Base-by-base conservation (phyloP, 805 yeast species). In the Saccharomycopsis fermentans region DNA sequence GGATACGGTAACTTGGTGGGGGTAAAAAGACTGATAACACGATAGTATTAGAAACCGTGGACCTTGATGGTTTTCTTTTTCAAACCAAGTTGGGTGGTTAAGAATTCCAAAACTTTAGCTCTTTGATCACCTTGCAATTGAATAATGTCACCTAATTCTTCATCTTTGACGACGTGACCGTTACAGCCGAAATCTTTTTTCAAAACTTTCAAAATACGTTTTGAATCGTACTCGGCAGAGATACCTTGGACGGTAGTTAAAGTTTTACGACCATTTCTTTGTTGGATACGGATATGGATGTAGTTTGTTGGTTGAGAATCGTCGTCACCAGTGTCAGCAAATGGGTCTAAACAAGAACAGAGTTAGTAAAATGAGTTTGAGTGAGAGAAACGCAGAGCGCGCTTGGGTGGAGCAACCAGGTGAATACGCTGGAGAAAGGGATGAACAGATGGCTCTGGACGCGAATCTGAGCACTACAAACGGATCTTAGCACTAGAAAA, bases 291-390 rank as follows among this genome's bases (percentile, higher is more conserved):
- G 74, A 92, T 87, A 77, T 91, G 99, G 75, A 92, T 89, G 78
- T 91, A 90, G 80, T 89, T 90, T 61, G 95, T 84, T 71, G 96
- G 87, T 77, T 92, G 92, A 68, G 96, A 87, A 75, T 92, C 97
- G 78, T 94, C 95, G 83, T 92, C 98, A 81, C 97, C 98, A 77
- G 97, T 91, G 77, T 92, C 99, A 85, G 98, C 97, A 85, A 92
- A 92, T 64, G 99, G 99, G 78, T 92, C 96, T 80, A 55, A 2
- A 43, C 21, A 14, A 52, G 32, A 59, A 29, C 48, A 21, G 1
- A 17, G 50, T 43, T 43, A 43, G 50, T 43, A 43, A 39, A n/a
- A 5, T 27, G 8, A 4, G 32, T 27, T 27, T 27, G 32, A 5
- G 32, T 27, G 6, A 27, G 8, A 27, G 8, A 27, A 4, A 27